phyloP scores from a whole-genome alignment of 805 yeast species.

The Cyberlindnera veronae region DNA sequence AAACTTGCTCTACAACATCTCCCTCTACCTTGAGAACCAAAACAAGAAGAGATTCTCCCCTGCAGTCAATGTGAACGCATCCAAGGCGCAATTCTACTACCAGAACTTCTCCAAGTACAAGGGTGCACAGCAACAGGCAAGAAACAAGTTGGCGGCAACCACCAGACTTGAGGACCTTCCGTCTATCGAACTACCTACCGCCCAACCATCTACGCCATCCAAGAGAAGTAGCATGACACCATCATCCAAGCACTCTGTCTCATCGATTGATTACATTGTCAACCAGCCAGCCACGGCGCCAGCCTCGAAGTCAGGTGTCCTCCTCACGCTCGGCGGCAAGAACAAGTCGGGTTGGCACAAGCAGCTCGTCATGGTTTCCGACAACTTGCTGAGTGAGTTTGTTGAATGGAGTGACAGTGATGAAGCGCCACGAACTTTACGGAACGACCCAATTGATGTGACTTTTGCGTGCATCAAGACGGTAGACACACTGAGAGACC shows the following conservation, averaged over 20 bases:
- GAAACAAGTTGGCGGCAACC: slow-evolving; percentile 7
- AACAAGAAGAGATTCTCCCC: slow-evolving; percentile 1
- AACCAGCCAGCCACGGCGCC: too few species aligned
- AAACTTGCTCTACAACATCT: slow-evolving; percentile 12
- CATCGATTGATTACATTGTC: too few species aligned
- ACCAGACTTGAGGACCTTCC: slow-evolving; percentile 1
- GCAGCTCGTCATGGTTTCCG: slow-evolving; percentile 74
- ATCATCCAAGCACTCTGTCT: not conserved
- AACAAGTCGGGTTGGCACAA: slow-evolving; percentile 65
- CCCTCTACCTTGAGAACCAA: slow-evolving; percentile 10
- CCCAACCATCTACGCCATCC: not conserved
- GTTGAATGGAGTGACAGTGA: slow-evolving; percentile 66
- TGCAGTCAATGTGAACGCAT: slow-evolving; percentile 1
- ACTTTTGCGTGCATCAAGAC: slow-evolving; percentile 61
- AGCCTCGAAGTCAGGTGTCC: slow-evolving; percentile 14
- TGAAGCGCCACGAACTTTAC: slow-evolving; percentile 54
- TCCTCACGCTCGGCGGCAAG: slow-evolving; percentile 16
- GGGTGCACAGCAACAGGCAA: slow-evolving; percentile 9
- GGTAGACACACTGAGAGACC: slow-evolving; percentile 26
- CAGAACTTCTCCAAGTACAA: slow-evolving; percentile 13
- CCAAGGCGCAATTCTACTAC: slow-evolving; percentile 15
- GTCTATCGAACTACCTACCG: slow-evolving; percentile 2
- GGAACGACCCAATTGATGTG: slow-evolving; percentile 66
- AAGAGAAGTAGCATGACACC: not conserved
- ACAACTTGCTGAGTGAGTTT: slow-evolving; percentile 67